These are phyloP conservation scores for Blepharisma stoltei DNA, from an alignment of 73 alveolate species.

Conservation along the genomic window DNA sequence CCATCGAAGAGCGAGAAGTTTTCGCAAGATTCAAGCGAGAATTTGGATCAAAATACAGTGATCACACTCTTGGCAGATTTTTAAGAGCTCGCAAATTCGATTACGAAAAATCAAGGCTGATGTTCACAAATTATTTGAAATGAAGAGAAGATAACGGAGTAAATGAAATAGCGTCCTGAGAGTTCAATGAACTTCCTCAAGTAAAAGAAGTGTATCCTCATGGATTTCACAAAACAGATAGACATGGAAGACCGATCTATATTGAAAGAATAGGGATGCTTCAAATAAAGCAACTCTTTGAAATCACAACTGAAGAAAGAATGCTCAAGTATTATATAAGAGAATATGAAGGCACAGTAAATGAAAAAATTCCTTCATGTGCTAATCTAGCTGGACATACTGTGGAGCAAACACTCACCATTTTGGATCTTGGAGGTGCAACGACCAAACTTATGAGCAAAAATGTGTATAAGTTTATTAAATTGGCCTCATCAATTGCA, in stretches of 20 bases:
- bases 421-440: conserved; percentile 65
- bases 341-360: conserved; percentile 65
- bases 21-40: too few species aligned
- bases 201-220: conserved; percentile 63
- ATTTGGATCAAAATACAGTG: conserved; percentile 4
- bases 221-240: conserved; percentile 70
- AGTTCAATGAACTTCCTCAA: conserved; percentile 37
- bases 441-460: conserved; percentile 58
- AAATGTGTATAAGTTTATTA: conserved; percentile 56
- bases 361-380: conserved; percentile 69
- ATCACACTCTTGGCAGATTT: conserved; percentile 67
- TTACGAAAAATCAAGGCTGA: conserved; percentile 55
- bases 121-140: conserved; percentile 65
- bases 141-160: conserved; percentile 76
- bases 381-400: conserved; percentile 52
- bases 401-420: conserved; percentile 49
- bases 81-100: conserved; percentile 80
- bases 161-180: conserved; percentile 47
- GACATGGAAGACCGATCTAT: conserved; percentile 72
- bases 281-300: conserved; percentile 50
- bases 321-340: conserved; percentile 62
- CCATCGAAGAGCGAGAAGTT: too few species aligned
- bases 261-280: conserved; percentile 62
- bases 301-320: conserved; percentile 58
- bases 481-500: conserved; percentile 64